A percentile compares a stretch with the other conserved stretches of the same genome.
Evolutionary conservation across 306 rosid genomes (phyloP).

Genomic region (Rosa rugosa): DNA sequence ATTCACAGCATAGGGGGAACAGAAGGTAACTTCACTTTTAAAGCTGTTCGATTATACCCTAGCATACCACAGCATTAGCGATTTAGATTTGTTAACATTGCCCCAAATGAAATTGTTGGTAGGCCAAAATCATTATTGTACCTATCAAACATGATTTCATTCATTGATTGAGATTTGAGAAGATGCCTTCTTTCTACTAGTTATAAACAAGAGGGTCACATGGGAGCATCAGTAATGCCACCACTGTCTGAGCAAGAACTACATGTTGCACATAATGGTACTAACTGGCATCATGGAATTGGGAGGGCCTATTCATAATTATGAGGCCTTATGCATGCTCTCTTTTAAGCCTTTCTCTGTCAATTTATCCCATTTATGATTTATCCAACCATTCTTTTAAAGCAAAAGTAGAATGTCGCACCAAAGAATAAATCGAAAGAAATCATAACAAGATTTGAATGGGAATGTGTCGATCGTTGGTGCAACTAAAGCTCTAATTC

Average conservation of each 20-base stretch:
- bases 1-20: conserved; percentile 12
- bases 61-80: conserved; percentile 9
- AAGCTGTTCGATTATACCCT: conserved; percentile 41
- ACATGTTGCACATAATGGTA: conserved; percentile 4
- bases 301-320: neutral
- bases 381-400: conserved; percentile 34
- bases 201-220: conserved; percentile 1
- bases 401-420: conserved; percentile 33
- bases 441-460: conserved; percentile 6
- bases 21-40: conserved; percentile 34
- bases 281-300: neutral
- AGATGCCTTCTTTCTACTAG: neutral
- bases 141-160: conserved; percentile 26
- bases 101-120: conserved; percentile 8
- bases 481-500: neutral
- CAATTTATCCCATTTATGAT: conserved; percentile 13
- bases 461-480: conserved; percentile 3
- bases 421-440: neutral
- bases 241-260: neutral
- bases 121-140: conserved; percentile 30
- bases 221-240: conserved; percentile 14
- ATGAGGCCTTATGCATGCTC: conserved; percentile 30
- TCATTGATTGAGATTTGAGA: neutral
- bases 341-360: conserved; percentile 2
- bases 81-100: neutral